Conservation (phyloP, 2,329 filamentous ascomycete genomes). For the Ciborinia camelliae region DNA sequence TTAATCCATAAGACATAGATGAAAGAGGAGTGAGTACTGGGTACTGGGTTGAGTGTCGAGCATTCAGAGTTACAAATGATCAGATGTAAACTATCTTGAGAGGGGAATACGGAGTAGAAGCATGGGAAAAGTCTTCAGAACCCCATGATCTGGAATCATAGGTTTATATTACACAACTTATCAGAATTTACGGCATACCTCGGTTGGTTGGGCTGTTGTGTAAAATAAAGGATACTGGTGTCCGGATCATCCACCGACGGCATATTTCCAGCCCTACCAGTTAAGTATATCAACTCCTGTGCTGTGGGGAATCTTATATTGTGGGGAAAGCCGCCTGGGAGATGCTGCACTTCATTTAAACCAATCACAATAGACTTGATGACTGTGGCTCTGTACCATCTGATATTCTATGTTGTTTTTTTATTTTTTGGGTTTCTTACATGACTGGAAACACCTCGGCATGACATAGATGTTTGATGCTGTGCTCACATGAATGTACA, state of each 20-base stretch:
- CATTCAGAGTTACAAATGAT: neutral
- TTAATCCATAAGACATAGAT: neutral
- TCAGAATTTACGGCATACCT: neutral
- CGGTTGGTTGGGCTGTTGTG: neutral
- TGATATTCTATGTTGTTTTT: neutral
- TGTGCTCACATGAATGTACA: neutral
- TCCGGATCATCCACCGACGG: neutral
- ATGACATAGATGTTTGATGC: neutral
- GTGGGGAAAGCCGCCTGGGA: neutral
- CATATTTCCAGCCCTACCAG: neutral
- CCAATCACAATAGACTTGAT: neutral
- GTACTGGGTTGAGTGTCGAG: conserved; percentile 8
- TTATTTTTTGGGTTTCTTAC: neutral
- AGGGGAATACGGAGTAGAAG: neutral
- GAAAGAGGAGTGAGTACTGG: neutral
- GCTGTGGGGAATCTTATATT: neutral
- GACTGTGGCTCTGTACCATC: neutral
- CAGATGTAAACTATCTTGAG: neutral
- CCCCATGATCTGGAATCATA: neutral
- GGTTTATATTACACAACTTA: neutral
- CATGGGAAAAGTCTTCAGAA: neutral
- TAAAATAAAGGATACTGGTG: neutral
- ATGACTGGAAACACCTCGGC: neutral
- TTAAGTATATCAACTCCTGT: neutral
- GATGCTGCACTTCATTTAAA: neutral